Conservation (phyloP, 2,329 filamentous ascomycete genomes). For the Huntiella bhutanensis region DNA sequence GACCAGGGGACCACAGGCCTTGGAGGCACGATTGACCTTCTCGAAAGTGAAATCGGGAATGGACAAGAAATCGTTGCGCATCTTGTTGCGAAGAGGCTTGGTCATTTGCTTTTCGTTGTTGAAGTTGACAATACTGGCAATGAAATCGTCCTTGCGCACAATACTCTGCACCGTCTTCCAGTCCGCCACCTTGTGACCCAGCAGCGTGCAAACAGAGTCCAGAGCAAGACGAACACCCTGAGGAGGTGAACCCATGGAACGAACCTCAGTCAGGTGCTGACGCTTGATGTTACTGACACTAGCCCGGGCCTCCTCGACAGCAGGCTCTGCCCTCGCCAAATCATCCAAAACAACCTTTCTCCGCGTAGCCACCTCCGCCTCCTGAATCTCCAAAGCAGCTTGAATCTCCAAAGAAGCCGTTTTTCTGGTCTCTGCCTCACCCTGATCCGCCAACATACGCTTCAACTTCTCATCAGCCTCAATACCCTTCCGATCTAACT, state of each 20-base stretch:
- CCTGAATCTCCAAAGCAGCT: slow-evolving; percentile 68
- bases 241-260: slow-evolving; percentile 89
- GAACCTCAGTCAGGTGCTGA: slow-evolving; percentile 90
- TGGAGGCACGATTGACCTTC: slow-evolving; percentile 86
- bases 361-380: slow-evolving; percentile 66
- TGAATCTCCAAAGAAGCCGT: slow-evolving; percentile 78
- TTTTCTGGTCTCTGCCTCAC: slow-evolving; percentile 83
- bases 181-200: slow-evolving; percentile 73
- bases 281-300: slow-evolving; percentile 98
- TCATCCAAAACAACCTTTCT: slow-evolving; percentile 73
- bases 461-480: slow-evolving; percentile 96
- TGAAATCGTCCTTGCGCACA: slow-evolving; percentile 86
- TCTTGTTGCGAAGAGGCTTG: slow-evolving; percentile 57
- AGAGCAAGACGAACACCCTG: slow-evolving; percentile 78
- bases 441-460: slow-evolving; percentile 90
- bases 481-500: slow-evolving; percentile 80
- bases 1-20: slow-evolving; percentile 88
- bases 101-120: slow-evolving; percentile 96
- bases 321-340: slow-evolving; percentile 78
- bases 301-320: slow-evolving; percentile 78
- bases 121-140: slow-evolving; percentile 92
- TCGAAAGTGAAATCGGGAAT: slow-evolving; percentile 95
- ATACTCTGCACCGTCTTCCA: slow-evolving; percentile 87
- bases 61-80: slow-evolving; percentile 80
- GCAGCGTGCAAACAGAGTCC: slow-evolving; percentile 86